Conservation (phyloP, 495 filamentous ascomycete species). For the Trichodelitschia bisporula region DNA sequence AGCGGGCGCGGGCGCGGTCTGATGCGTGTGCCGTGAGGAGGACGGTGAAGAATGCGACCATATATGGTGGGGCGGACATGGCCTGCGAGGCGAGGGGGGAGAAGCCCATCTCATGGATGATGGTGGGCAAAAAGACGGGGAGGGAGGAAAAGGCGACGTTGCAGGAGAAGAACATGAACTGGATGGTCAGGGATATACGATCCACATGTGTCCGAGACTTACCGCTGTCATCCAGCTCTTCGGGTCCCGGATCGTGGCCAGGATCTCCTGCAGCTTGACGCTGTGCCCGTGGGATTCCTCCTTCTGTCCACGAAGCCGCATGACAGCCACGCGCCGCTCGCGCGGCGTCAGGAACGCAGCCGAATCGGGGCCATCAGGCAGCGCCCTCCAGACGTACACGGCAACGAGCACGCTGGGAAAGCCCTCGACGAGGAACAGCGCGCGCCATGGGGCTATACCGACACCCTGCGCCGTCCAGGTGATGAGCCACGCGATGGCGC, state of each 20-base stretch:
- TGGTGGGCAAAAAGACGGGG: conserved; percentile 18
- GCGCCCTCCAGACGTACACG: conserved; percentile 25
- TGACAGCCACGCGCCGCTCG: conserved; percentile 22
- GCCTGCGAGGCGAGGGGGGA: conserved; percentile 12
- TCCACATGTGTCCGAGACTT: conserved; percentile 6
- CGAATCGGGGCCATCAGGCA: conserved; percentile 28
- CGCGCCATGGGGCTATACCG: conserved; percentile 32
- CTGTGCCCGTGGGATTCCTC: conserved; percentile 2
- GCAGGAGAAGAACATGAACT: conserved; percentile 17
- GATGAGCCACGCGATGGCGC: conserved; percentile 33
- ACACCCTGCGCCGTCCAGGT: conserved; percentile 19
- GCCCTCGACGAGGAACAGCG: conserved; percentile 34
- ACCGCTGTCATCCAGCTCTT: conserved; percentile 44
- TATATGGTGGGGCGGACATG: conserved; percentile 16
- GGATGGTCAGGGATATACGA: background rate
- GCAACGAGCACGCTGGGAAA: conserved; percentile 34
- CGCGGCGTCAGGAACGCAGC: conserved; percentile 24
- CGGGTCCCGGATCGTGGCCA: conserved; percentile 31
- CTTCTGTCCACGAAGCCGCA: conserved; percentile 23
- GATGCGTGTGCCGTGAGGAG: conserved; percentile 14
- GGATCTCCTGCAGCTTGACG: conserved; percentile 27
- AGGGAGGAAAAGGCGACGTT: conserved; percentile 17
- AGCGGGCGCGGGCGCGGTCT: conserved; percentile 12
- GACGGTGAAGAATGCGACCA: conserved; percentile 14
- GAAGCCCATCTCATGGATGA: conserved; percentile 15